A percentile compares a stretch with the other conserved stretches of the same genome.
Conservation (phyloP, 805 yeast genomes). For the Saccharomycopsis lassenensis region DNA sequence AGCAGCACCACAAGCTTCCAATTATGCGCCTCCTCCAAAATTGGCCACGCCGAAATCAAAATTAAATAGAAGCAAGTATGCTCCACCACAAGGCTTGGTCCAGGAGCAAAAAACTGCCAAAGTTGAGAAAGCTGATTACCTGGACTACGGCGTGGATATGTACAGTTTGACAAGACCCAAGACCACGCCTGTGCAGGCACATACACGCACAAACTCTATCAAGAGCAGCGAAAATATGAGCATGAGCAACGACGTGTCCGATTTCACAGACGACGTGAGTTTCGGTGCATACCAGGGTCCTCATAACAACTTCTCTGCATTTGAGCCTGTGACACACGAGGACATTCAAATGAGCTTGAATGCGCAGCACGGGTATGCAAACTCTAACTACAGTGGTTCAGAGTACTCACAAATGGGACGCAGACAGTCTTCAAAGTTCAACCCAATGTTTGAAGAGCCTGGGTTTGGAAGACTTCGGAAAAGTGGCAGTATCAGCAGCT, state of each 20-base stretch:
- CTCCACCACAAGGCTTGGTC: conserved; percentile 6
- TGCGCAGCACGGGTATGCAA: conserved; percentile 8
- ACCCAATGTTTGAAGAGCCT: too few species aligned
- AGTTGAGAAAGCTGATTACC: too few species aligned
- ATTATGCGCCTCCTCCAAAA: not conserved
- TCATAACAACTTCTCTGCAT: conserved; percentile 9
- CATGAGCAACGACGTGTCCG: conserved; percentile 7
- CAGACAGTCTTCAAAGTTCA: too few species aligned
- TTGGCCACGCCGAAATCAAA: too few species aligned
- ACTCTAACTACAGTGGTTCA: conserved; percentile 9
- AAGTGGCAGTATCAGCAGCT: conserved; percentile 12
- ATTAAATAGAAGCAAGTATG: conserved; percentile 1
- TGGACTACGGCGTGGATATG: too few species aligned
- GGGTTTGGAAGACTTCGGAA: conserved; percentile 2
- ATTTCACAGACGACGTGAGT: conserved; percentile 5
- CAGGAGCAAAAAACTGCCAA: too few species aligned
- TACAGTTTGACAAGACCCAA: too few species aligned
- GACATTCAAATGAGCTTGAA: conserved; percentile 15
- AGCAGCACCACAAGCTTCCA: not conserved
- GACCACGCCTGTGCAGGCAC: too few species aligned
- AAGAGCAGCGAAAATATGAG: too few species aligned
- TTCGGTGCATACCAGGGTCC: conserved; percentile 2
- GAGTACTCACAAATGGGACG: too few species aligned
- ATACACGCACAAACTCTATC: too few species aligned
- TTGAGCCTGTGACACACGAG: conserved; percentile 18